Evolutionary conservation across 805 yeast species (phyloP).

Genomic region (Metschnikowia amazonensis): DNA sequence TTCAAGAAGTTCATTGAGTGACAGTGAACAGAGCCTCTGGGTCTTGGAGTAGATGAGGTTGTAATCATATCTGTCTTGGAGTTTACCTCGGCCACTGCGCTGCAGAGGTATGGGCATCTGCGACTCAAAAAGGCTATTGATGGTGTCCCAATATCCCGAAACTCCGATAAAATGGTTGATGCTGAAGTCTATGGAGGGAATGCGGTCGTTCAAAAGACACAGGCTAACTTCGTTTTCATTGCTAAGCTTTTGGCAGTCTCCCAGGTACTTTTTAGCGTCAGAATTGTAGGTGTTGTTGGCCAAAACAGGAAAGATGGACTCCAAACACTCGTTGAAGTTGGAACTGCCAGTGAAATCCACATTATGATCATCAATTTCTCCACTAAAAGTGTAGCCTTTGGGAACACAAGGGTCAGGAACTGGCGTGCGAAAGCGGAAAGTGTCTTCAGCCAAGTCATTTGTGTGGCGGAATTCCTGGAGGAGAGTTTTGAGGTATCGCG

Average conservation of each 20-base stretch:
- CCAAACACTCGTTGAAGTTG: conserved; percentile 46
- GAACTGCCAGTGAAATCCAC: conserved; percentile 50
- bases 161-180: conserved; percentile 58
- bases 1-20: conserved; percentile 34
- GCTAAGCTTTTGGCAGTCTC: conserved; percentile 30
- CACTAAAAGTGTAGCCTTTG: conserved; percentile 32
- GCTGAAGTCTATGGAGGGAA: conserved; percentile 57
- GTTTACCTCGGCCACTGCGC: conserved; percentile 13
- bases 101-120: neutral
- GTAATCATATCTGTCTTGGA: conserved; percentile 41
- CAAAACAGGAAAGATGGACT: conserved; percentile 45
- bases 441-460: conserved; percentile 14
- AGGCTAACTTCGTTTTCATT: conserved; percentile 35
- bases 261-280: conserved; percentile 18
- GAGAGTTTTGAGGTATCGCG: conserved; percentile 41
- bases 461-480: conserved; percentile 20
- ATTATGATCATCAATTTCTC: conserved; percentile 22
- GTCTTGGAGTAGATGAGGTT: conserved; percentile 43
- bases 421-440: conserved; percentile 24
- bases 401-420: conserved; percentile 59
- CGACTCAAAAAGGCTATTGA: conserved; percentile 42
- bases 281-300: conserved; percentile 27
- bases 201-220: conserved; percentile 49
- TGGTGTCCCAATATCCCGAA: conserved; percentile 64
- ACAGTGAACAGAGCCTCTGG: conserved; percentile 43